Percentiles rank a stretch among this genome's conserved stretches.
Conservation (phyloP, 2,329 filamentous ascomycete genomes). For the Clarireedia paspali region DNA sequence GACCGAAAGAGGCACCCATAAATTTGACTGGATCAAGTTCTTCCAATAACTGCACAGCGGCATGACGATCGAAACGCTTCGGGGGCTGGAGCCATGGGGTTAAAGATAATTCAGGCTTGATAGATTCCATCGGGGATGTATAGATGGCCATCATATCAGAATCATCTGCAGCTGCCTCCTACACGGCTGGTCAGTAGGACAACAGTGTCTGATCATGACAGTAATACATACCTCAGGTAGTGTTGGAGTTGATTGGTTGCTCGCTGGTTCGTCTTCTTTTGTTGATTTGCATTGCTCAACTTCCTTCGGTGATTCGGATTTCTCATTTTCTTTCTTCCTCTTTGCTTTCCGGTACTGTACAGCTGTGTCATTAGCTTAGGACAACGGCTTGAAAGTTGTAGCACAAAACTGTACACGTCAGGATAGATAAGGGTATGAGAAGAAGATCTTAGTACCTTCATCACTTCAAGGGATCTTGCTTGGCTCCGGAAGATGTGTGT, state of each 20-base stretch:
- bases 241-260: neutral
- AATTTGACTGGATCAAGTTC: slow-evolving; percentile 1
- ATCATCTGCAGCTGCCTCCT: slow-evolving; percentile 3
- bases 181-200: neutral
- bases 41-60: slow-evolving; percentile 1
- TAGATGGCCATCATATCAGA: neutral
- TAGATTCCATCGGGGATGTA: slow-evolving; percentile 2
- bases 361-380: neutral
- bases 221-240: neutral
- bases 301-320: neutral
- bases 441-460: neutral
- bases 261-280: no score
- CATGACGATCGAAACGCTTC: slow-evolving; percentile 7
- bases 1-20: neutral
- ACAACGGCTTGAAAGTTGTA: neutral
- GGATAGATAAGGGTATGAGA: neutral
- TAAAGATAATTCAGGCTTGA: slow-evolving; percentile 4
- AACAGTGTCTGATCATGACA: neutral
- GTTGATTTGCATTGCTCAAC: neutral
- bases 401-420: neutral
- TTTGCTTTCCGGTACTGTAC: neutral
- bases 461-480: slow-evolving; percentile 3
- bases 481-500: slow-evolving; percentile 7
- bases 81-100: slow-evolving; percentile 6
- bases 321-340: neutral